phyloP scores from a whole-genome alignment of 371 early-diverging fungal genomes.

The Amoeboaphelidium occidentale region DNA sequence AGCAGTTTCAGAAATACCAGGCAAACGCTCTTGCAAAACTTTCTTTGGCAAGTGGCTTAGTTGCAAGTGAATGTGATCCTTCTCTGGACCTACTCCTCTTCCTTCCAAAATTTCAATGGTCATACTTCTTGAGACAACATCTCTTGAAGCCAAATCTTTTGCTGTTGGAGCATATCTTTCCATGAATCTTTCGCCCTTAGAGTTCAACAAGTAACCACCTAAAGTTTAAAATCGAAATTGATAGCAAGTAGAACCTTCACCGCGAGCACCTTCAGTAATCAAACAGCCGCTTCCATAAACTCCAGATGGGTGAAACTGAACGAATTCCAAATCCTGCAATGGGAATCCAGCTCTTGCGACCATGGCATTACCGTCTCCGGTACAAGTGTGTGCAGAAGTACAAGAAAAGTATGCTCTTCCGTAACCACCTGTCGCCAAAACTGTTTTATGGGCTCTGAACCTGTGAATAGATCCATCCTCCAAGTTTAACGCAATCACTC shows the following conservation, averaged over 20 bases:
- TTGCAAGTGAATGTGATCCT: conserved; percentile 88
- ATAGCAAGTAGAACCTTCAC: too few species aligned
- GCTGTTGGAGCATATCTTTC: conserved; percentile 95
- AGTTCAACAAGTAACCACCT: conserved; percentile 27
- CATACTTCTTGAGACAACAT: conserved; percentile 94
- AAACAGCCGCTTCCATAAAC: conserved; percentile 91
- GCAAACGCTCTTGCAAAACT: conserved; percentile 76
- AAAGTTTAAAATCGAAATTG: too few species aligned
- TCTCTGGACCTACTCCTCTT: conserved; percentile 83
- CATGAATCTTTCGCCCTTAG: conserved; percentile 67
- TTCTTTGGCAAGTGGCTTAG: conserved; percentile 83
- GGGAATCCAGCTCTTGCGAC: conserved; percentile 28
- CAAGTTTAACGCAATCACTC: conserved; percentile 83
- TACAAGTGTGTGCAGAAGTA: conserved; percentile 84
- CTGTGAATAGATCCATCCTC: conserved; percentile 93
- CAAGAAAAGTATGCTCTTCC: conserved; percentile 95
- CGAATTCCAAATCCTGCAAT: conserved; percentile 28
- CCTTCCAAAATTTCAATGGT: conserved; percentile 94
- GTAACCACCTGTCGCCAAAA: conserved; percentile 94
- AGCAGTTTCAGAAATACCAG: conserved; percentile 94
- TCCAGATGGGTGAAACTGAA: conserved; percentile 34
- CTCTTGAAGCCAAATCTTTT: conserved; percentile 90
- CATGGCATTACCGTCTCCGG: conserved; percentile 34
- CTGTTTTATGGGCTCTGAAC: conserved; percentile 90
- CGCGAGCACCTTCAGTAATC: conserved; percentile 74